Evolutionary conservation across 2,329 filamentous ascomycete genomes (phyloP), one percentile per base, ranked within the genome.

Genomic region (Hortaea werneckii): DNA sequence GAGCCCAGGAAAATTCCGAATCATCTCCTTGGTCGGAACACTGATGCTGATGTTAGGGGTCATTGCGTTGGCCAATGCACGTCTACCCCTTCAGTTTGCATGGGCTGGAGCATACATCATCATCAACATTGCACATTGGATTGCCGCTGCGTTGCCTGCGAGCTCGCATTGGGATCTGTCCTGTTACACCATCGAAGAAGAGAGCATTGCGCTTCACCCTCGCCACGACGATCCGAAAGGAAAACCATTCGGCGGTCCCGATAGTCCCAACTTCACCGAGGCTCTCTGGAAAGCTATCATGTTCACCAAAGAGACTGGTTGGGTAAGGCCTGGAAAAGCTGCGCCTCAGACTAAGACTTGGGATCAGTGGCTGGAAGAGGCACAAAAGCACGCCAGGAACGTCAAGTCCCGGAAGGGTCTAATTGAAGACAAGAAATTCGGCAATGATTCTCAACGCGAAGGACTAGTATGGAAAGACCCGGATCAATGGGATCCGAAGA

Each of bases 11-110:
- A 57, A 62, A 4, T 74, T 74, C 50, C 63, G 72, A 26, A 56
- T 72, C 6, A 60, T 75, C 9, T 71, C 71, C n/a, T 57, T 76
- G 20, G 52, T 73, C 3, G 72, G 70, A 49, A 75, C 72, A 5
- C 58, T 74, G 40, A 63, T 75, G 59, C 66, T 76, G 41, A 75
- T 76, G 72, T 63, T 70, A 35, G 72, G 73, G 9, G 71, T 76
- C 51, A 71, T 76, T 37, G 67, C 65, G 37, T 66, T 76, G 3
- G 72, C 70, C 50, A 76, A 75, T 45, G 67, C 72, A 3, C 66
- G 65, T 26, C 67, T 72, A 8, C 60, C 69, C 37, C 59, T 68
- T 0, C 73, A 76, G 50, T 66, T 73, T 30, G 69, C 66, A 1
- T 75, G 72, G 67, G 72, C 70, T 0, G 70, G 61, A 1, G 65